phyloP scores from a whole-genome alignment of 2,329 filamentous ascomycete genomes.

The Trichoderma hamatum region DNA sequence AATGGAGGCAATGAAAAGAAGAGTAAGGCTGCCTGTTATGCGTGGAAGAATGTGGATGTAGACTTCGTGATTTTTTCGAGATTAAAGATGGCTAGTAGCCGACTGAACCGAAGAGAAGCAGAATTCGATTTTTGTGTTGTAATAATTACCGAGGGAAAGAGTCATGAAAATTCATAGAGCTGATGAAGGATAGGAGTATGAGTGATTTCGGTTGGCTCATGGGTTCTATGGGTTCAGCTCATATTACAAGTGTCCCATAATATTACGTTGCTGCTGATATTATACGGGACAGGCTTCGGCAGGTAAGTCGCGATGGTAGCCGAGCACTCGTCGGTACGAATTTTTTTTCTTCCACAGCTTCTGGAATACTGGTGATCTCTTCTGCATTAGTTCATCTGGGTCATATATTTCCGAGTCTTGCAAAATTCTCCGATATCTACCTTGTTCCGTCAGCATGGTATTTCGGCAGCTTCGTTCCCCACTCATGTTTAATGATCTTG shows the following conservation, averaged over 20 bases:
- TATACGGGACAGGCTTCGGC: not conserved
- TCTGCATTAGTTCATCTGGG: not conserved
- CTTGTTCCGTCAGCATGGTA: not conserved
- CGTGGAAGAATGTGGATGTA: not conserved
- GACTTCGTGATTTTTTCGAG: no score
- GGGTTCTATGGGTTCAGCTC: not conserved
- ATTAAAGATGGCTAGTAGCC: not conserved
- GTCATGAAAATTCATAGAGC: not conserved
- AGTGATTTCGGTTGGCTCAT: not conserved
- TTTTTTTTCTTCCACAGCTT: not conserved
- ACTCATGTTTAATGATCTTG: not conserved
- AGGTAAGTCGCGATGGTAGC: not conserved
- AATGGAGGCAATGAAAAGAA: not conserved
- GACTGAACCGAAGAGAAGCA: not conserved
- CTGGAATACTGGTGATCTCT: not conserved
- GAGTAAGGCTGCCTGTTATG: not conserved
- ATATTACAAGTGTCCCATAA: not conserved
- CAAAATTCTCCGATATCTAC: not conserved
- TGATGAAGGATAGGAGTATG: not conserved
- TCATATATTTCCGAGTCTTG: not conserved
- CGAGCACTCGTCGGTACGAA: not conserved
- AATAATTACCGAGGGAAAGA: not conserved
- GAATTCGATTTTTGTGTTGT: not conserved
- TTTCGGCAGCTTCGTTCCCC: not conserved
- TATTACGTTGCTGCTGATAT: not conserved